phyloP scores from a whole-genome alignment of 139 green algal species.

The Nannochloris sp. region DNA sequence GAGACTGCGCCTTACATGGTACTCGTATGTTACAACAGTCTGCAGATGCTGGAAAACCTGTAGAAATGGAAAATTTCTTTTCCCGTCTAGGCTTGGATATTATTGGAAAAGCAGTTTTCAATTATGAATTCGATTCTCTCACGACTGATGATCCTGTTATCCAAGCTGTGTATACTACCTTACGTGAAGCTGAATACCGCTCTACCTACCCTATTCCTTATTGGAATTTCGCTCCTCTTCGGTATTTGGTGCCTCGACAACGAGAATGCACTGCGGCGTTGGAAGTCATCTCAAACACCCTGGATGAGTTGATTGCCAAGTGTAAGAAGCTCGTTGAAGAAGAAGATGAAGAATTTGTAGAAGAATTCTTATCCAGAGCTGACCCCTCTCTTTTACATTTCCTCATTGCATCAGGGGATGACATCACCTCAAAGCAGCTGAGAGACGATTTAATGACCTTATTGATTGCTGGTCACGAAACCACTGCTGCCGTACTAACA shows the following conservation, averaged over 20 bases:
- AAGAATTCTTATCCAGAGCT: slow-evolving; percentile 85
- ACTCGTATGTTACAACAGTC: slow-evolving; percentile 41
- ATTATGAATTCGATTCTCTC: slow-evolving; percentile 95
- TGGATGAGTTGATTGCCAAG: slow-evolving; percentile 81
- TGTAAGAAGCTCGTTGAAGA: slow-evolving; percentile 80
- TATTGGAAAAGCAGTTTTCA: slow-evolving; percentile 98
- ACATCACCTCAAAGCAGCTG: slow-evolving; percentile 93
- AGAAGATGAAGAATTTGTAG: slow-evolving; percentile 82
- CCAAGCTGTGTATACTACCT: slow-evolving; percentile 85
- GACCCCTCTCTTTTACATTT: slow-evolving; percentile 96
- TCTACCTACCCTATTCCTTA: slow-evolving; percentile 80
- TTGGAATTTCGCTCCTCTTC: slow-evolving; percentile 78
- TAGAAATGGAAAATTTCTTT: slow-evolving; percentile 97
- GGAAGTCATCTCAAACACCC: slow-evolving; percentile 61
- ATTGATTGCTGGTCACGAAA: slow-evolving; percentile 96
- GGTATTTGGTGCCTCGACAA: slow-evolving; percentile 58
- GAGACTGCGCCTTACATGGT: slow-evolving; percentile 64
- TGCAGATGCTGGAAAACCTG: slow-evolving; percentile 2
- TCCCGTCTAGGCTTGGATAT: slow-evolving; percentile 90
- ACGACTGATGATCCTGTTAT: slow-evolving; percentile 88
- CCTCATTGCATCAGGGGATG: slow-evolving; percentile 75
- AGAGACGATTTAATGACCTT: slow-evolving; percentile 97
- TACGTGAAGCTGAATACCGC: slow-evolving; percentile 90
- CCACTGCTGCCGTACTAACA: slow-evolving; percentile 90
- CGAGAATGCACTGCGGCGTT: slow-evolving; percentile 55